Conservation (phyloP, 1,284 basidiomycete species). For the Vanrija sp. region DNA sequence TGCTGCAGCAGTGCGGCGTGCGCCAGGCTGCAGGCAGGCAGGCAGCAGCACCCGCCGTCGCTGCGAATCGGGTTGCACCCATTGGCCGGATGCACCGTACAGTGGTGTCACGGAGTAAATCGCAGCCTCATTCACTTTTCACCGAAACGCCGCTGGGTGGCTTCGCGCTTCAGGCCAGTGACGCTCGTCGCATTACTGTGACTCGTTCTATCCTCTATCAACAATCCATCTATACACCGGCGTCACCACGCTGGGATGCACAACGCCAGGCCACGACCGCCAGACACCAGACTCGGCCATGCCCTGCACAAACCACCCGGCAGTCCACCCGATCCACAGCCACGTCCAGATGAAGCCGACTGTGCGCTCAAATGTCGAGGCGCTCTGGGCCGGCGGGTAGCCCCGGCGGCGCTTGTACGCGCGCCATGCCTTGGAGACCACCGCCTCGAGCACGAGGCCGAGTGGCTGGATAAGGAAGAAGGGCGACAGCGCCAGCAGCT, state of each 20-base stretch:
- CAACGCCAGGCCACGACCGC: constrained; percentile 4
- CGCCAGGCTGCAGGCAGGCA: neutral
- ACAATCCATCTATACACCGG: neutral
- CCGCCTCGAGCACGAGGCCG: constrained; percentile 34
- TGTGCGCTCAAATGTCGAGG: constrained; percentile 27
- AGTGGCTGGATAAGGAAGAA: constrained; percentile 43
- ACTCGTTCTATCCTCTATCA: neutral
- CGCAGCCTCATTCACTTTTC: too few relatives aligned
- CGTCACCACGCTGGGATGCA: neutral
- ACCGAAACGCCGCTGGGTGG: neutral
- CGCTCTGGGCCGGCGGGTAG: neutral
- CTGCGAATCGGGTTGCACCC: neutral
- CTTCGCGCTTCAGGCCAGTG: neutral
- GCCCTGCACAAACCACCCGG: constrained; percentile 35
- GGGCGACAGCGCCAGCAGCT: constrained; percentile 26
- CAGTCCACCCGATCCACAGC: constrained; percentile 42
- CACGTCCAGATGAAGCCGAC: constrained; percentile 41
- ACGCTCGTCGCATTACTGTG: neutral
- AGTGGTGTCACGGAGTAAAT: neutral
- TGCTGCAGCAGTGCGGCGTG: too few relatives aligned
- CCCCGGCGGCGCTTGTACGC: constrained; percentile 2
- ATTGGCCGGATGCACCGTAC: neutral
- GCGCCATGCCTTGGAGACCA: constrained; percentile 29
- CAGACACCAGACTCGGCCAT: constrained; percentile 27
- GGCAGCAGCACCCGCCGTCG: too few relatives aligned